A percentile compares a stretch with the other conserved stretches of the same genome.
Evolutionary conservation across 176 grass and related monocot genomes (phyloP).

Genomic region (Aegilops bicornis): DNA sequence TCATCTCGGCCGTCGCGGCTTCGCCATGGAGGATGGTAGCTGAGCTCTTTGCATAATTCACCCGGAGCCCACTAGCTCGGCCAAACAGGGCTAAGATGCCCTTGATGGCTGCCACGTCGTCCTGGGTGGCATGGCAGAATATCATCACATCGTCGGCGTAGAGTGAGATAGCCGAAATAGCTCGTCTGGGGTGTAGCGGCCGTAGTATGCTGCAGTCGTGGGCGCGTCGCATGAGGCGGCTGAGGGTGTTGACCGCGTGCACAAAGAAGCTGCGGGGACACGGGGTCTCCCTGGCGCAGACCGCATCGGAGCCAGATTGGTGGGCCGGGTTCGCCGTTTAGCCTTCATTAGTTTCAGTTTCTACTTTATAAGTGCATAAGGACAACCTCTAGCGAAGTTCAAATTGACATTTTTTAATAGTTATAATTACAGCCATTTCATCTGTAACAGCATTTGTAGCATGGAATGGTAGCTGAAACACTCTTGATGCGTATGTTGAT

Average conservation of each 20-base stretch:
- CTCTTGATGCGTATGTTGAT: constrained; percentile 7
- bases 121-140: not conserved
- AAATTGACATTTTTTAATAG: not conserved
- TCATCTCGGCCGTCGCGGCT: not conserved
- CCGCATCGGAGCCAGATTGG: not conserved
- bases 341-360: constrained; percentile 15
- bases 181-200: not conserved
- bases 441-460: not conserved
- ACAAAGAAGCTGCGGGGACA: not conserved
- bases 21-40: not conserved
- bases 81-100: not conserved
- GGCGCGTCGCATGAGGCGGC: not conserved
- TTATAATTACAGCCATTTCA: not conserved
- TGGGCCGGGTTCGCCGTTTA: not conserved
- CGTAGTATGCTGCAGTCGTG: not conserved
- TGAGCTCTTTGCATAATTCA: not conserved
- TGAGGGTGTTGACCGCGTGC: not conserved
- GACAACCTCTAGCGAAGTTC: not conserved
- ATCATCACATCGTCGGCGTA: not conserved
- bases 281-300: not conserved
- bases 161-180: not conserved
- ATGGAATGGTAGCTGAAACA: not conserved
- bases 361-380: not conserved
- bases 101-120: not conserved
- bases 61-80: not conserved